Evolutionary conservation across 495 filamentous ascomycete genomes (phyloP), one percentile per base, ranked within the genome.

Genomic region (Patellaria atrata): DNA sequence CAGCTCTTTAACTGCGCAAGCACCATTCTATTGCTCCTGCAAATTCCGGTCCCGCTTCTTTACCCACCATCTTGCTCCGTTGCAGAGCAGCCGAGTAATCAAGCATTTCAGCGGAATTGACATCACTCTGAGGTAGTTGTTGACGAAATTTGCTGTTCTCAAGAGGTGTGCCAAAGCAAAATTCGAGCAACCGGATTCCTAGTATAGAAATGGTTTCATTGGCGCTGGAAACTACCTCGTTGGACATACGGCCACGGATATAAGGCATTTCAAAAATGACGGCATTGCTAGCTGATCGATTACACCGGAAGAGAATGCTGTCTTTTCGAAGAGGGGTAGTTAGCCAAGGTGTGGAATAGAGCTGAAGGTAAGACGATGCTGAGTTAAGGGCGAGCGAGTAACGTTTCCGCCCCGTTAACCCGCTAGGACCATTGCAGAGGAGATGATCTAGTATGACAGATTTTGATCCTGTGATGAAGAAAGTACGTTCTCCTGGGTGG

Each of bases 111-210:
- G 39, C 41, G 3, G 26, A 32, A 2, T 41, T 34, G 3, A 17
- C 43, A 4, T 42, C 35, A 16, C 31, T 26, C 19, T 25, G 30
- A 14, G 34, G 6, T 3, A 47, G 43, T 7, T 27, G 22, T 1
- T 38, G 30, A 1, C 56, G 38, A 30, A 33, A 26, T 1, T 38
- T 18, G 15, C 52, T 33, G 1, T 38, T 33, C 16, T 51, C 53
- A 1, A 62, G 40, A 2, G 38, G 19, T 3, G 22, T 34, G 8
- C 55, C 53, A 29, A 61, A 62, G 27, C 55, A 61, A 5, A 62
- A 52, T 33, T 62, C 54, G 0, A 62, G 43, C 12, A 62, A 48
- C n/a, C 55, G 25, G 16, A 62, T 58, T 14, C 52, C 54, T 5
- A 57, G 52, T 23, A 37, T 48, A n/a, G 40, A 33, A 3, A 54